Evolutionary conservation across 1,284 basidiomycete genomes (phyloP).

Genomic region (Pascua sp.): DNA sequence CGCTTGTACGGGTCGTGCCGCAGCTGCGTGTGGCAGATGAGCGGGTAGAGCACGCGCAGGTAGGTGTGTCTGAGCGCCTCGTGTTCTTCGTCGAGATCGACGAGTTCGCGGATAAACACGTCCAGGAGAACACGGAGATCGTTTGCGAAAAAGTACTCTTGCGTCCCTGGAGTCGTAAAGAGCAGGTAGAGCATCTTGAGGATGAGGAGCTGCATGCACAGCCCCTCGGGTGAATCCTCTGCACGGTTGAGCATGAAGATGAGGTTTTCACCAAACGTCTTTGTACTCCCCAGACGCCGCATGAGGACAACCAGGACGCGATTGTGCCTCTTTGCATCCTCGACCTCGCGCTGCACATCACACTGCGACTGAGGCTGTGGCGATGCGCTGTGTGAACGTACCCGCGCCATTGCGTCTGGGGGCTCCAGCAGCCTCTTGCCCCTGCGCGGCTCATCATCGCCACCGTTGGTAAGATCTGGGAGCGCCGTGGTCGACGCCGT

Average conservation of each 20-base stretch:
- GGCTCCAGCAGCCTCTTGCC: neutral
- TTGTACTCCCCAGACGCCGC: slow-evolving; percentile 73
- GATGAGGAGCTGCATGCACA: slow-evolving; percentile 91
- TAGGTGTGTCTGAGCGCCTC: slow-evolving; percentile 97
- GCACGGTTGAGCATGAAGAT: slow-evolving; percentile 98
- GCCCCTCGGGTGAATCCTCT: slow-evolving; percentile 77
- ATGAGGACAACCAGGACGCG: slow-evolving; percentile 78
- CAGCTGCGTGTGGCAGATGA: slow-evolving; percentile 91
- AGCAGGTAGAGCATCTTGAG: slow-evolving; percentile 93
- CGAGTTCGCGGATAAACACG: slow-evolving; percentile 88
- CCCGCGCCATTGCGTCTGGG: neutral
- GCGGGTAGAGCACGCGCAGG: slow-evolving; percentile 89
- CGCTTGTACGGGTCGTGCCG: slow-evolving; percentile 84
- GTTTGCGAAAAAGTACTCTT: slow-evolving; percentile 98
- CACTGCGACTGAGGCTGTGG: neutral
- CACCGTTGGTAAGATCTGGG: slow-evolving; percentile 4
- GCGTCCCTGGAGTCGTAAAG: slow-evolving; percentile 88
- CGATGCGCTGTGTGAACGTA: slow-evolving; percentile 7
- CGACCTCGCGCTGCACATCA: slow-evolving; percentile 23
- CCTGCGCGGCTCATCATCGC: slow-evolving; percentile 9
- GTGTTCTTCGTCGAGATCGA: slow-evolving; percentile 85
- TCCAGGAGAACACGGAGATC: slow-evolving; percentile 94
- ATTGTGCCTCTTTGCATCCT: slow-evolving; percentile 56
- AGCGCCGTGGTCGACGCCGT: slow-evolving; percentile 10
- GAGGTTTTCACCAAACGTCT: slow-evolving; percentile 96